Base-by-base conservation (phyloP, 1,284 basidiomycete species). In the Coniophora puteana region DNA sequence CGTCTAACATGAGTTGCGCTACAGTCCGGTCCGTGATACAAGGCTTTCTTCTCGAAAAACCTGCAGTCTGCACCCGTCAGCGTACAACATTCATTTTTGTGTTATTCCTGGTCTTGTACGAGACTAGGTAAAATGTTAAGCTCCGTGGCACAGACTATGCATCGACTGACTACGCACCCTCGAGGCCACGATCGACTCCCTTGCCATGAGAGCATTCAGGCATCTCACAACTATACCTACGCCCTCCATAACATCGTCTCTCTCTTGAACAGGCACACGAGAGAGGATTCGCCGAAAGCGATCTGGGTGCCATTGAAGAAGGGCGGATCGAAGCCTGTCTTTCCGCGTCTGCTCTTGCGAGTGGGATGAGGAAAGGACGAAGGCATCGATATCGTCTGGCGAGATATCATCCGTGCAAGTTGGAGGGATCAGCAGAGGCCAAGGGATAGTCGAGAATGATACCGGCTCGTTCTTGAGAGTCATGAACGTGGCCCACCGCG, bases 231-330 rank as follows among this genome's bases (percentile, higher is more conserved):
- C 72, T 26, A 75, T 65, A 7, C 84, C 86, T 4, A 81, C 82
- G 1, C 74, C 83, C 45, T 80, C 76, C 50, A 83, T 77, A 3
- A 90, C 80, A 21, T 49, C 55, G 16, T 50, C 66, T 52, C 58
- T 76, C 36, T 91, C 87, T 29, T 61, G 59, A 30, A 76, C 76
- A 6, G 51, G 52, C 1, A 86, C 74, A 50, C 73, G 68, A n/a
- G 51, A 56, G 38, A 82, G 56, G 31, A 82, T 48, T 29, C 80
- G 63, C 43, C 70, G 63, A 62, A 89, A 88, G 33, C 83, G 67
- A 58, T 89, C 86, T 3, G 86, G 86, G 55, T 89, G 85, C 84
- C 85, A 89, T 40, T 81, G 67, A 24, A 83, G 70, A 55, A 84
- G 69, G 3, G 80, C 83, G 25, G 60, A 67, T 35, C 76, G 72